A percentile compares a stretch with the other conserved stretches of the same genome.
phyloP scores from a whole-genome alignment of 169 alveolate species.

The Neospora caninum region DNA sequence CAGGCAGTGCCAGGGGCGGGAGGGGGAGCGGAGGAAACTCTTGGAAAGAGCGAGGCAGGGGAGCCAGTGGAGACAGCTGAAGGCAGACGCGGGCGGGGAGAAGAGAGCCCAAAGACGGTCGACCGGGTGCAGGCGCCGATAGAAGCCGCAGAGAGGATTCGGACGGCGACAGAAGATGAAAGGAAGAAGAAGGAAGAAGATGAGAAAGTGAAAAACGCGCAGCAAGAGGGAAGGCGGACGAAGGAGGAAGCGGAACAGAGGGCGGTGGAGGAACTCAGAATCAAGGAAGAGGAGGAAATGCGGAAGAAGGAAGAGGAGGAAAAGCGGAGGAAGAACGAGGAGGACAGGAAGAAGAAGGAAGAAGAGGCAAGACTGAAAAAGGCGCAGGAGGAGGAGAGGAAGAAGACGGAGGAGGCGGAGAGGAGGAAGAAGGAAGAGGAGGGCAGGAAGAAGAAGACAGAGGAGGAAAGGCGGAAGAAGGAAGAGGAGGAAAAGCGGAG shows the following conservation, averaged over 20 bases:
- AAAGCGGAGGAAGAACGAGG: background rate
- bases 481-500: background rate
- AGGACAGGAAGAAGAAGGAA: background rate
- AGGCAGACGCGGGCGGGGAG: background rate
- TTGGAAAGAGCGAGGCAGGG: background rate
- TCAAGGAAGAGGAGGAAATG: background rate
- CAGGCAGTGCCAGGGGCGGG: too few relatives aligned
- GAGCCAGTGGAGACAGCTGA: background rate
- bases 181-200: too few relatives aligned
- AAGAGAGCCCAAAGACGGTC: too few relatives aligned
- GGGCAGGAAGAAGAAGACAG: background rate
- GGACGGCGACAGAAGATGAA: too few relatives aligned
- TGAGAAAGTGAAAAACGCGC: background rate
- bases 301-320: constrained; percentile 7
- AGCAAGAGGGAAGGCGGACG: background rate
- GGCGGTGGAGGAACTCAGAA: background rate
- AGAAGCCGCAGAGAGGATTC: too few relatives aligned
- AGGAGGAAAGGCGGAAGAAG: background rate
- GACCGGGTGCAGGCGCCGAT: too few relatives aligned
- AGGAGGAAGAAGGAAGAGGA: background rate
- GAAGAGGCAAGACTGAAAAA: background rate
- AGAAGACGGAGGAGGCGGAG: background rate
- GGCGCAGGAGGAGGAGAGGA: background rate
- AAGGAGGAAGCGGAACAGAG: background rate
- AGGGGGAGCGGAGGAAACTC: too few relatives aligned